These are phyloP conservation scores for Blepharisma stoltei DNA, from an alignment of 73 alveolate genomes.

Conservation along the genomic window DNA sequence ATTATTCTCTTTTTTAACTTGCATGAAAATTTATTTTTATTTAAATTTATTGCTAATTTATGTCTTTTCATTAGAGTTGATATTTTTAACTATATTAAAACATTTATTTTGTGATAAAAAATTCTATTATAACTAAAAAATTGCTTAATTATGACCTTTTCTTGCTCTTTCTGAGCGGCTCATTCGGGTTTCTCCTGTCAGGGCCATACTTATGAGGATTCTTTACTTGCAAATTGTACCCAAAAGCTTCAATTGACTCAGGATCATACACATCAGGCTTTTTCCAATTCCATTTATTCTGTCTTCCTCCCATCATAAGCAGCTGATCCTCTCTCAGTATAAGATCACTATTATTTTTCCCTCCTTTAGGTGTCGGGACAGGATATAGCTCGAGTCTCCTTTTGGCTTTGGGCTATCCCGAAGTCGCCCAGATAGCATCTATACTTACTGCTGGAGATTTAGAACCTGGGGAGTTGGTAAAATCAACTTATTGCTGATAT, in stretches of 20 bases:
- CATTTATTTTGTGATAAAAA: no score
- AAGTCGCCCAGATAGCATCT: no score
- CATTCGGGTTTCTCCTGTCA: slow-evolving; percentile 1
- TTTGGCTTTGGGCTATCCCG: no score
- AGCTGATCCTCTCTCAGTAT: slow-evolving; percentile 67
- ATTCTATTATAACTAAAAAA: no score
- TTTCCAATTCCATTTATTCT: slow-evolving; percentile 26
- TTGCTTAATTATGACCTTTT: not conserved
- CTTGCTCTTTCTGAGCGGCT: not conserved
- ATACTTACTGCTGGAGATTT: no score
- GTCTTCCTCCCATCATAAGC: slow-evolving; percentile 22
- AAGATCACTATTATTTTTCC: slow-evolving; percentile 44
- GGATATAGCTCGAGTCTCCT: slow-evolving; percentile 40
- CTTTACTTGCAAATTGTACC: not conserved
- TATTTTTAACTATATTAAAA: no score
- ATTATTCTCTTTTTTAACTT: no score
- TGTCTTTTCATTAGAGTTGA: no score
- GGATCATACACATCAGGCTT: slow-evolving; percentile 26
- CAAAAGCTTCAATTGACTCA: slow-evolving; percentile 13
- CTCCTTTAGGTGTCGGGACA: slow-evolving; percentile 60
- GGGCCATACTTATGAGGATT: slow-evolving; percentile 14
- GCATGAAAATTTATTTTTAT: no score
- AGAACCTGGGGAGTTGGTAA: no score
- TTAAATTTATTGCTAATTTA: no score
- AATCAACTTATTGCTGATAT: no score